phyloP scores from a whole-genome alignment of 75 land plant species.

The Picea sitchensis region DNA sequence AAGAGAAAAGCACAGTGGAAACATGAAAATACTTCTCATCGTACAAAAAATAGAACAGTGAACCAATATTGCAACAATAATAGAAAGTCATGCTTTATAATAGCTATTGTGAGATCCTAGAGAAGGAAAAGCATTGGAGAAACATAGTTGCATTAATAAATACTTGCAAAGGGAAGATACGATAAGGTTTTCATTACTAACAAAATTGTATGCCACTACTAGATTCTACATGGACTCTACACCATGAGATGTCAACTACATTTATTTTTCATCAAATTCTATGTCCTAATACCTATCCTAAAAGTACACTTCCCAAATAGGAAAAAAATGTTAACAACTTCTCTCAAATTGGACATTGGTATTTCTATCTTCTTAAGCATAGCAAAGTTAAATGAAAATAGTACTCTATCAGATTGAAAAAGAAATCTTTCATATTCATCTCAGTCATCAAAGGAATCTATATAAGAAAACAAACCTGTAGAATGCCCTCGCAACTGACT shows the following conservation, averaged over 20 bases:
- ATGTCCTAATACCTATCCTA: background rate
- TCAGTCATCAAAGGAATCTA: background rate
- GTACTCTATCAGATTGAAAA: background rate
- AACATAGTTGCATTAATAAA: background rate
- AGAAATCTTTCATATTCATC: background rate
- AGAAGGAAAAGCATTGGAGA: background rate
- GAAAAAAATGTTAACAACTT: background rate
- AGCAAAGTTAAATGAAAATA: no score
- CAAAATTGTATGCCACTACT: no score
- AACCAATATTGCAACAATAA: no score
- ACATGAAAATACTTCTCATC: no score
- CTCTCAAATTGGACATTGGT: background rate
- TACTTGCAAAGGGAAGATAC: background rate
- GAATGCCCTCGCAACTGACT: constrained; percentile 66
- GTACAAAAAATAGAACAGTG: no score
- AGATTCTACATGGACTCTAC: background rate
- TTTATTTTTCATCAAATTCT: background rate
- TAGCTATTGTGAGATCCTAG: background rate
- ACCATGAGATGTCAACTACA: background rate
- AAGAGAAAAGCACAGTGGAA: no score
- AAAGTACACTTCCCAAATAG: no score
- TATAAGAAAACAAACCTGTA: constrained; percentile 55
- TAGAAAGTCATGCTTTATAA: no score
- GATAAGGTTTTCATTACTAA: background rate
- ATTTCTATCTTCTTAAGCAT: no score